These are phyloP conservation scores for Babesia bovis DNA, from an alignment of 169 alveolate species.

Conservation along the genomic window DNA sequence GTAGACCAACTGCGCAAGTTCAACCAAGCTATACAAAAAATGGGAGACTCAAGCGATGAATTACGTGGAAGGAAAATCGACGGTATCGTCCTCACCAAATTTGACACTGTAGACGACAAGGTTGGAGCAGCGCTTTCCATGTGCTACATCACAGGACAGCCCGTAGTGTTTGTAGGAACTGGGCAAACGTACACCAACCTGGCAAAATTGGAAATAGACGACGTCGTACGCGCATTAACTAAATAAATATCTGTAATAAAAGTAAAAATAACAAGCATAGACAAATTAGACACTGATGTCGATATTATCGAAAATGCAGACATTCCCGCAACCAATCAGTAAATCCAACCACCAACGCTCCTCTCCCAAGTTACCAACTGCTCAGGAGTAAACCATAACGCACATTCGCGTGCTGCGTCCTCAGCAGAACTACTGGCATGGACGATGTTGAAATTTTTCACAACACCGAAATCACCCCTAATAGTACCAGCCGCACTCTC, in stretches of 20 bases:
- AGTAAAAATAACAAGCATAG: too few relatives aligned
- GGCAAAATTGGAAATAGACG: conserved; percentile 88
- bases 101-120: conserved; percentile 99
- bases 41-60: conserved; percentile 53
- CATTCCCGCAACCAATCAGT: neutral
- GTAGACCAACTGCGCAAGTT: conserved; percentile 97
- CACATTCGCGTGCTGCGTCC: conserved; percentile 92
- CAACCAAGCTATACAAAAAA: conserved; percentile 91
- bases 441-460: conserved; percentile 90
- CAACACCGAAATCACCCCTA: conserved; percentile 94
- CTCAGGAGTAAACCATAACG: conserved; percentile 93
- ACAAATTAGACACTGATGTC: too few relatives aligned
- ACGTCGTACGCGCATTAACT: conserved; percentile 86
- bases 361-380: conserved; percentile 84
- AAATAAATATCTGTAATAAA: neutral
- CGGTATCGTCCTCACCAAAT: conserved; percentile 98
- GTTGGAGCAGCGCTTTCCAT: conserved; percentile 99
- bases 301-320: too few relatives aligned
- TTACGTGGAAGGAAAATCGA: conserved; percentile 93
- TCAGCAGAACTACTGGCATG: conserved; percentile 95
- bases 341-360: conserved; percentile 45
- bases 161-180: conserved; percentile 98
- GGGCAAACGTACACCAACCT: conserved; percentile 99
- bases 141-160: conserved; percentile 99
- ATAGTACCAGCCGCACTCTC: conserved; percentile 87